phyloP scores from a whole-genome alignment of 768 basidiomycete genomes.

The Rhodotorula babjevae region DNA sequence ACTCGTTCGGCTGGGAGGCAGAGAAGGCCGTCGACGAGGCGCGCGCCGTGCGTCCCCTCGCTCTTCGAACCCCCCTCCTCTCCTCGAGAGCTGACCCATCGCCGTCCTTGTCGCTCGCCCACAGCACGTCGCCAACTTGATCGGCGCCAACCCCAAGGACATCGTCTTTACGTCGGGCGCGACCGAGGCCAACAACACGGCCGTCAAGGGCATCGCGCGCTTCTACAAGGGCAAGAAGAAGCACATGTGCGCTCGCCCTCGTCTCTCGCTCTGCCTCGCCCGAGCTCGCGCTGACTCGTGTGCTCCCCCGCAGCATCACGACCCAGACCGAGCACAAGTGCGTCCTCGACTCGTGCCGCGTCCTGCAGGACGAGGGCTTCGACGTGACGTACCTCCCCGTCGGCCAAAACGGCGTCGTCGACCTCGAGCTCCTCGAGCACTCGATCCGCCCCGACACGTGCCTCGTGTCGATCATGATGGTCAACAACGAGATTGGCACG shows the following conservation, averaged over 20 bases:
- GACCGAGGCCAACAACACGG: constrained; percentile 96
- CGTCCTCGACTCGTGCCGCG: constrained; percentile 94
- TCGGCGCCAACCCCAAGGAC: constrained; percentile 92
- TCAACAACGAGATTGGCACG: constrained; percentile 98
- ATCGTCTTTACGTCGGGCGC: constrained; percentile 96
- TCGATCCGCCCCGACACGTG: constrained; percentile 84
- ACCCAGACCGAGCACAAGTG: constrained; percentile 83
- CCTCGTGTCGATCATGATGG: constrained; percentile 94
- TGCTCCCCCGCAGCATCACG: constrained; percentile 30
- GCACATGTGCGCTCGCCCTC: constrained; percentile 82
- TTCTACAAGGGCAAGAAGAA: constrained; percentile 90
- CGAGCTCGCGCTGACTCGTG: background rate
- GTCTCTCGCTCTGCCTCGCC: too few species aligned
- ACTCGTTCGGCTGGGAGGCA: constrained; percentile 83
- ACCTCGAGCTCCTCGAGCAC: constrained; percentile 69
- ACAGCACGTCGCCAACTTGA: constrained; percentile 81
- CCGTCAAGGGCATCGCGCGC: constrained; percentile 90
- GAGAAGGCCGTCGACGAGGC: constrained; percentile 90
- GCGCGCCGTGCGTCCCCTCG: constrained; percentile 58
- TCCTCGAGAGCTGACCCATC: too few species aligned
- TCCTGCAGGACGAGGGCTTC: constrained; percentile 91
- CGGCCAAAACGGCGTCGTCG: constrained; percentile 73
- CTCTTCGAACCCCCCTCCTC: background rate
- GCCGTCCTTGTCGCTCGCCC: too few species aligned
- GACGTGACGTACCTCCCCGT: constrained; percentile 98